Evolutionary conservation across 805 yeast species (phyloP).

Genomic region (Sugiyamaella americana): DNA sequence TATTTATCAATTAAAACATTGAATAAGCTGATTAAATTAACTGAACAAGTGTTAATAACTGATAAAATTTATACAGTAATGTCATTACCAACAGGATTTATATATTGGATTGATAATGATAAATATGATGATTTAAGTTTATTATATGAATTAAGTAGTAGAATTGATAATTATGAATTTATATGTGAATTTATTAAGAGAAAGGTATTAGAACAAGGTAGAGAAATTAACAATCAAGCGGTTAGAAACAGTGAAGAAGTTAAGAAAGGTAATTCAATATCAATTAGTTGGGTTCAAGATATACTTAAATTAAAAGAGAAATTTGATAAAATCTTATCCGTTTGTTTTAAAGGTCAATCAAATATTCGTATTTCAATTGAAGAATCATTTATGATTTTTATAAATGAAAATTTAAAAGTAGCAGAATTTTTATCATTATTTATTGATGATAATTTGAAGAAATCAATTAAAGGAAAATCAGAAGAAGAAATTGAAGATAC

Average conservation of each 20-base stretch:
- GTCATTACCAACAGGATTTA: slow-evolving; percentile 50
- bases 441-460: slow-evolving; percentile 52
- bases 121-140: slow-evolving; percentile 39
- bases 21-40: slow-evolving; percentile 48
- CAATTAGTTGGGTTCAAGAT: slow-evolving; percentile 61
- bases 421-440: slow-evolving; percentile 53
- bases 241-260: slow-evolving; percentile 16
- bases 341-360: slow-evolving; percentile 45
- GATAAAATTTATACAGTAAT: slow-evolving; percentile 53
- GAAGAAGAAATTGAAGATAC: slow-evolving; percentile 42
- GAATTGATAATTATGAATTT: slow-evolving; percentile 51
- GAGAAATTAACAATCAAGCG: slow-evolving; percentile 29
- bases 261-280: slow-evolving; percentile 39
- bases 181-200: slow-evolving; percentile 44
- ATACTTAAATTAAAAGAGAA: slow-evolving; percentile 48
- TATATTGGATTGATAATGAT: slow-evolving; percentile 48
- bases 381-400: slow-evolving; percentile 53
- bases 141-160: slow-evolving; percentile 44
- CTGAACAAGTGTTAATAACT: slow-evolving; percentile 55
- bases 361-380: slow-evolving; percentile 50
- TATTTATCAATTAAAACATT: slow-evolving; percentile 50
- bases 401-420: slow-evolving; percentile 45
- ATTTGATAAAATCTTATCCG: slow-evolving; percentile 43
- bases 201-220: slow-evolving; percentile 44
- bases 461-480: slow-evolving; percentile 41